Percentiles rank a stretch among this genome's conserved stretches.
Evolutionary conservation across 805 yeast genomes (phyloP).

Genomic region (Candida wancherniae): DNA sequence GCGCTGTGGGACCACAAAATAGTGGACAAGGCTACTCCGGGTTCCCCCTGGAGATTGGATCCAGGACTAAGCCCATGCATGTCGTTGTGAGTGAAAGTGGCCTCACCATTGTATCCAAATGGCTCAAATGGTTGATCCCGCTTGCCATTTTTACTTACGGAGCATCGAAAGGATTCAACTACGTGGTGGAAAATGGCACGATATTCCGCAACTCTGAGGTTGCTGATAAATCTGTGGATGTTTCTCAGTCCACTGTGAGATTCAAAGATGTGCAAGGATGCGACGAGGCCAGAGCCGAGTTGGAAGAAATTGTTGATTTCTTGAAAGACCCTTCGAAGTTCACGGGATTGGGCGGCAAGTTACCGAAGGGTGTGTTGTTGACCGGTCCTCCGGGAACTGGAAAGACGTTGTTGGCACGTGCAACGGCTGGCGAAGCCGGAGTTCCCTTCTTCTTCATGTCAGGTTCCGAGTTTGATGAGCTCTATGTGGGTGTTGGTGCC

Average conservation of each 20-base stretch:
- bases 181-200: slow-evolving; percentile 77
- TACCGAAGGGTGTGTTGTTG: slow-evolving; percentile 93
- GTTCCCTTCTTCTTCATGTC: slow-evolving; percentile 98
- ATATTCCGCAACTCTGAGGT: slow-evolving; percentile 70
- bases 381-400: slow-evolving; percentile 99
- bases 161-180: slow-evolving; percentile 70
- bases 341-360: slow-evolving; percentile 94
- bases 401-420: slow-evolving; percentile 92
- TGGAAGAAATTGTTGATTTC: slow-evolving; percentile 97
- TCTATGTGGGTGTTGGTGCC: slow-evolving; percentile 99
- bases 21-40: slow-evolving; percentile 21
- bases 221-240: slow-evolving; percentile 76
- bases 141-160: slow-evolving; percentile 78
- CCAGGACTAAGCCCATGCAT: slow-evolving; percentile 80
- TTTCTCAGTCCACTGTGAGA: slow-evolving; percentile 76
- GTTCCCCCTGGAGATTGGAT: slow-evolving; percentile 44
- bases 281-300: slow-evolving; percentile 96
- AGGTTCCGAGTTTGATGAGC: slow-evolving; percentile 96
- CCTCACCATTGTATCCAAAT: slow-evolving; percentile 69
- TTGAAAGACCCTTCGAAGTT: slow-evolving; percentile 93
- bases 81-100: slow-evolving; percentile 89
- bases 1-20: too few species aligned
- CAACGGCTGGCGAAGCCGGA: slow-evolving; percentile 99
- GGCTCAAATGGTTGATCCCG: slow-evolving; percentile 86
- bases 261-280: slow-evolving; percentile 95